Evolutionary conservation across 768 basidiomycete genomes (phyloP), one percentile per base, ranked within the genome.

Genomic region (Butyriboletus loyo): DNA sequence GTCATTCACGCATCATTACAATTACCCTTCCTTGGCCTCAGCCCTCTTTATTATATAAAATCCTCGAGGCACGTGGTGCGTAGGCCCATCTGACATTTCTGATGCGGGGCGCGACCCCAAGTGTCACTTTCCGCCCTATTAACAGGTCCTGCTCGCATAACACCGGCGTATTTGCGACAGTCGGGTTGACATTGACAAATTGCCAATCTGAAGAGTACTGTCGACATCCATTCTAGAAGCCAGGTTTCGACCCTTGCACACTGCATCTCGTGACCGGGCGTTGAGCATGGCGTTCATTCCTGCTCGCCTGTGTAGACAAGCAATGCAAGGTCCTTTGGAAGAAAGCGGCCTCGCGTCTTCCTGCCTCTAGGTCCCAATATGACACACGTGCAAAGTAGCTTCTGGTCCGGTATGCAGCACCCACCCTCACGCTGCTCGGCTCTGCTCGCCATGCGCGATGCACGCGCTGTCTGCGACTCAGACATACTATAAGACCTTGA

Each of bases 291-390:
- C 58, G 37, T 68, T 66, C 66, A 69, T 67, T 69, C 62, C 39
- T 40, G 49, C 38, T 62, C 60, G 60, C 65, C 64, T 66, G 64
- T 64, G 62, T 62, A 56, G 30, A 50, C 56, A 62, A 53, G 61
- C 64, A 58, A 60, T 66, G 65, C 53, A 34, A 47, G 53, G 46
- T 62, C 59, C 60, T 55, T 52, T 61, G 55, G 56, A 66, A 65
- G 60, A 57, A 61, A 56, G 66, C 63, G 67, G 67, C 67, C 67
- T 68, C 61, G 49, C 67, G 67, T 63, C 54, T 53, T 58, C 68
- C 68, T 66, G 66, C 46, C 66, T 38, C 57, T 58, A 59, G 46
- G 54, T 40, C 42, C 57, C 46, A 58, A 55, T 57, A 59, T 69
- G 59, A 61, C 56, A 55, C 54, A 52, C 57, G 55, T 64, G 63